Base-by-base conservation (phyloP, 2,329 filamentous ascomycete species). In the Penicillium expansum region DNA sequence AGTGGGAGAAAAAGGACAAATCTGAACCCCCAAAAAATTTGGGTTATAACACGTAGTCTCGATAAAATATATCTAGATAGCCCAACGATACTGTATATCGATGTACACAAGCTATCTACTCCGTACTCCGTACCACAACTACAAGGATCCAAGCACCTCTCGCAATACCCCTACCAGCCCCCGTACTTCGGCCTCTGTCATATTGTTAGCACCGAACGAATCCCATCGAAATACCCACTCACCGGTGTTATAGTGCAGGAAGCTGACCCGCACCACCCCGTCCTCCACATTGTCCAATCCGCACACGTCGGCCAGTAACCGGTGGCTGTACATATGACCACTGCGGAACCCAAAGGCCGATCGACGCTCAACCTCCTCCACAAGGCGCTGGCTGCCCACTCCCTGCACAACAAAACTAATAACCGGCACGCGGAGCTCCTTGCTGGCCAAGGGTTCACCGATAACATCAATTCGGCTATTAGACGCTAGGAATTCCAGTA, bases 161-260 rank as follows among this genome's bases (percentile, higher is more conserved):
- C 48, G 49, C 37, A 66, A 41, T 8, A 59, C 52, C 35, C 30
- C 37, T 43, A 66, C 59, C 42, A 67, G 51, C 29, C 62, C 59
- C 43, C 56, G 38, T 52, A 65, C 58, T 38, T 66, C 64, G 48
- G 43, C 52, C 60, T 59, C 61, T 66, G 56, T 49, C n/a, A n/a
- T 48, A 55, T 61, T 35, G 37, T 60, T 43, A 64, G 50, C 24
- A 43, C 30, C 20, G n/a, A 29, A 27, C 33, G 27, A 43, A 47
- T 16, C 29, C 9, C 8, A 50, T 48, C 35, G 4, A 22, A 38
- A 39, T 44, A 43, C 8, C 13, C 32, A 79, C 82, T 77, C 67
- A 85, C 83, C 68, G 3, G 86, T 89, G 64, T 91, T 91, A 67
- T 91, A 91, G 71, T 90, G 87, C 53, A 88, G 81, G 78, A 90